phyloP scores from a whole-genome alignment of 257 asterid species.

The Haberlea rhodopensis region DNA sequence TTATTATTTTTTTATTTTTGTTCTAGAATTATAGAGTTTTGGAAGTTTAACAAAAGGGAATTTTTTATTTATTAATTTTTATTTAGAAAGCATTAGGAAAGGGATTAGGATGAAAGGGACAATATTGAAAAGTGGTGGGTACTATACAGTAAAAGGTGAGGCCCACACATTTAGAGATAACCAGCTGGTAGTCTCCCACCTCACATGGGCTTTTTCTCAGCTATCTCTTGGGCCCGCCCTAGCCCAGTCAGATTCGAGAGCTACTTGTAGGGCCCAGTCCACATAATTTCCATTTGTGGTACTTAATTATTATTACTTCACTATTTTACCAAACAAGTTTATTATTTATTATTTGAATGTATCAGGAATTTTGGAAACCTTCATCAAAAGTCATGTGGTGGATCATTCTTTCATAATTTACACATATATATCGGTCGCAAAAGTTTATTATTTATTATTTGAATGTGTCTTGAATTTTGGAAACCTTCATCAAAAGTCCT shows the following conservation, averaged over 20 bases:
- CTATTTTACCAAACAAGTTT: background rate
- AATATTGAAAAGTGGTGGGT: conserved; percentile 16
- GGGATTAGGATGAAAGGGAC: background rate
- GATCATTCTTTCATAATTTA: too few species aligned
- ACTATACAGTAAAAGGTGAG: background rate
- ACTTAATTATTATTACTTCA: background rate
- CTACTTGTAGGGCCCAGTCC: conserved; percentile 30
- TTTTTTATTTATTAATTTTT: too few species aligned
- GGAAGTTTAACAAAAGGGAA: background rate
- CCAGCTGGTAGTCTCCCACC: conserved; percentile 62
- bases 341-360: background rate
- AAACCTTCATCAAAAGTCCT: too few species aligned
- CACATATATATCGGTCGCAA: too few species aligned
- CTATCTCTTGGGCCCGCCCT: conserved; percentile 27
- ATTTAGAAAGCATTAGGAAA: background rate
- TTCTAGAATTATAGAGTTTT: conserved; percentile 3
- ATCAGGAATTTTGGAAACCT: background rate
- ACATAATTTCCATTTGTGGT: conserved; percentile 6
- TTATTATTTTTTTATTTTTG: background rate
- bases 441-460: too few species aligned
- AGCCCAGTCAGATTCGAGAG: conserved; percentile 33
- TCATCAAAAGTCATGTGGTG: background rate
- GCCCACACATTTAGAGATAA: conserved; percentile 38
- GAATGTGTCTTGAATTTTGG: too few species aligned
- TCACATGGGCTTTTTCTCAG: conserved; percentile 65